These are phyloP conservation scores for Fraxinus angustifolia DNA, from an alignment of 305 asterid genomes.

Conservation along the genomic window DNA sequence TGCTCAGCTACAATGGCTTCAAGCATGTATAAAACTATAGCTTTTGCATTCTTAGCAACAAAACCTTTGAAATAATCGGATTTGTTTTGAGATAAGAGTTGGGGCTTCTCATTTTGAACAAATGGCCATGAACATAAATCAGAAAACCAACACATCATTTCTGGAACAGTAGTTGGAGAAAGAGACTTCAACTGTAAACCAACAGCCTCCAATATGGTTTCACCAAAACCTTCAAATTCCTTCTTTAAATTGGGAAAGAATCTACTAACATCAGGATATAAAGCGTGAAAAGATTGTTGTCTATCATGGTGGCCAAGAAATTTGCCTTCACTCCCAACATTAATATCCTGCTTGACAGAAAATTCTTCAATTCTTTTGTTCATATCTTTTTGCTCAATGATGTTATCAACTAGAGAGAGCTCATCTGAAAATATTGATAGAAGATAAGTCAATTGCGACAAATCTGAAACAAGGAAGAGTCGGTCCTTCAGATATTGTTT, in stretches of 20 bases:
- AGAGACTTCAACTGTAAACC: slow-evolving; percentile 86
- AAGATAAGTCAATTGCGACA: slow-evolving; percentile 67
- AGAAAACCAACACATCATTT: slow-evolving; percentile 88
- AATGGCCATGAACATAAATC: slow-evolving; percentile 88
- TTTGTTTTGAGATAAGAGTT: slow-evolving; percentile 30
- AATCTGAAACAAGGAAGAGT: slow-evolving; percentile 88
- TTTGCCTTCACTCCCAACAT: slow-evolving; percentile 36
- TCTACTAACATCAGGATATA: slow-evolving; percentile 67
- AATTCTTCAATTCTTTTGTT: slow-evolving; percentile 34
- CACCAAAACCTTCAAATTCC: slow-evolving; percentile 82
- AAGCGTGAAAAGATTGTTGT: slow-evolving; percentile 53
- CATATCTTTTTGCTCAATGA: slow-evolving; percentile 44
- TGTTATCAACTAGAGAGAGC: slow-evolving; percentile 60
- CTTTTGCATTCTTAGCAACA: slow-evolving; percentile 91
- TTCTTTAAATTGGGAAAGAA: slow-evolving; percentile 80
- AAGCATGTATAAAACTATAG: slow-evolving; percentile 72
- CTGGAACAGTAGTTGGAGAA: slow-evolving; percentile 68
- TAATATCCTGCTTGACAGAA: slow-evolving; percentile 29
- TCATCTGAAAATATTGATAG: slow-evolving; percentile 82
- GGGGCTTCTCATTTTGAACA: slow-evolving; percentile 45
- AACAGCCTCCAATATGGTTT: slow-evolving; percentile 86
- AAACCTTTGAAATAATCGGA: slow-evolving; percentile 64
- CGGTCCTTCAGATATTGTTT: slow-evolving; percentile 76
- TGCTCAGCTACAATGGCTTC: slow-evolving; percentile 87
- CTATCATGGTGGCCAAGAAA: slow-evolving; percentile 38